Conservation (phyloP, 2,329 filamentous ascomycete genomes). For the Amesomyces nigricolor region DNA sequence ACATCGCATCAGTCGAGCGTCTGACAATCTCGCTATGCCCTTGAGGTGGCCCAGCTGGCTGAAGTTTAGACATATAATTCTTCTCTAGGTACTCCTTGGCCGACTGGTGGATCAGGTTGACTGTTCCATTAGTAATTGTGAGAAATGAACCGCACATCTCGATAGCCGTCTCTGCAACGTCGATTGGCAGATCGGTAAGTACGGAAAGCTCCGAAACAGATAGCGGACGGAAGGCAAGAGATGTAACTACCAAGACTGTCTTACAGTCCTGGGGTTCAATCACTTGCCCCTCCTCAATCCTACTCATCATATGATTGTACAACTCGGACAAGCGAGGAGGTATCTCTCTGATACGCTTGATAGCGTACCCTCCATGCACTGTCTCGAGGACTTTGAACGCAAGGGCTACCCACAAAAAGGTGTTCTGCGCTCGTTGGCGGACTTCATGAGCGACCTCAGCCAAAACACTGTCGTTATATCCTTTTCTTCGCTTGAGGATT, state of each 20-base stretch:
- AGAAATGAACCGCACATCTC: conserved; percentile 32
- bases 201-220: conserved; percentile 14
- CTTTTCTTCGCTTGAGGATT: conserved; percentile 4
- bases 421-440: conserved; percentile 30
- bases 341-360: conserved; percentile 19
- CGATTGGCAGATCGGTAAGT: conserved; percentile 13
- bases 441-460: conserved; percentile 9
- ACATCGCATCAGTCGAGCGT: conserved; percentile 14
- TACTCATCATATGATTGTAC: conserved; percentile 28
- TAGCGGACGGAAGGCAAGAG: conserved; percentile 22
- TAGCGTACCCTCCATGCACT: conserved; percentile 18
- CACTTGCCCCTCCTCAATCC: conserved; percentile 8
- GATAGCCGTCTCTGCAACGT: conserved; percentile 19
- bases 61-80: background rate
- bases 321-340: conserved; percentile 24
- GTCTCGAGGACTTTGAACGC: conserved; percentile 30
- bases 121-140: conserved; percentile 20
- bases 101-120: conserved; percentile 30
- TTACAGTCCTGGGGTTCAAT: conserved; percentile 18
- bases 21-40: conserved; percentile 12
- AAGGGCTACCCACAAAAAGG: conserved; percentile 37
- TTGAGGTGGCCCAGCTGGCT: conserved; percentile 1
- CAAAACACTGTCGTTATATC: conserved; percentile 10
- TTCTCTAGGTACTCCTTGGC: conserved; percentile 28
- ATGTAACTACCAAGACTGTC: conserved; percentile 16